Evolutionary conservation across 805 yeast genomes (phyloP), one percentile per base, ranked within the genome.

Genomic region (Cyberlindnera sargentensis): DNA sequence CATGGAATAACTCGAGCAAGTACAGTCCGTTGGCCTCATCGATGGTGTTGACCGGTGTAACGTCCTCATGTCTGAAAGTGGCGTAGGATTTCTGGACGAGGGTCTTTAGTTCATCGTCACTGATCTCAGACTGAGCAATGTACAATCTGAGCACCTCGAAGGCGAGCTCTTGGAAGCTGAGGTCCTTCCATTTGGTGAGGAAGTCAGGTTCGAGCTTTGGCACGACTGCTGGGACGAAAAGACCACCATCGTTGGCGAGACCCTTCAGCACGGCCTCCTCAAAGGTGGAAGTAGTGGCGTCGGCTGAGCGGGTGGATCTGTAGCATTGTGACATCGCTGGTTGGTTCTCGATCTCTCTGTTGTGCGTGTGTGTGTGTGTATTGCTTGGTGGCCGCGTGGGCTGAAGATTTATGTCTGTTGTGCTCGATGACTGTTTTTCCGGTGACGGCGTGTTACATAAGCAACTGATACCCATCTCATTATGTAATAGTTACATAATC

Each of bases 191-290:
- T 48, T 71, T 66, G 33, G 67, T 58, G 49, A 84, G 75, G 46
- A 75, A 75, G 9, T 68, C 60, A 5, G 81, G 70, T 48, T 60
- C 64, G 29, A 85, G 72, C 49, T 72, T 63, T 45, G 98, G 96
- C 53, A 90, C 85, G 38, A 62, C 70, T 11, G 93, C 75, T 37
- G 99, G 99, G 44, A 93, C 73, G 64, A 87, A 93, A 34, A 93
- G 76, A 34, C 99, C 99, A 52, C 99, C 99, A 62, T 95, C 99
- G 39, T 85, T 80, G 42, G 98, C 98, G 58, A 93, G 73, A 41
- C 99, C 99, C 45, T 84, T 84, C 64, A 85, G 80, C 45, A 86
- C 84, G 23, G 84, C 91, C 42, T 80, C 89, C 63, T 86, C 95
- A 52, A 86, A 86, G 5, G 88, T 73, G 40, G 76, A 71, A 6